Percentiles rank a stretch among this genome's conserved stretches.
Evolutionary conservation across 345 rosid species (phyloP).

Genomic region (Camelina hispida): DNA sequence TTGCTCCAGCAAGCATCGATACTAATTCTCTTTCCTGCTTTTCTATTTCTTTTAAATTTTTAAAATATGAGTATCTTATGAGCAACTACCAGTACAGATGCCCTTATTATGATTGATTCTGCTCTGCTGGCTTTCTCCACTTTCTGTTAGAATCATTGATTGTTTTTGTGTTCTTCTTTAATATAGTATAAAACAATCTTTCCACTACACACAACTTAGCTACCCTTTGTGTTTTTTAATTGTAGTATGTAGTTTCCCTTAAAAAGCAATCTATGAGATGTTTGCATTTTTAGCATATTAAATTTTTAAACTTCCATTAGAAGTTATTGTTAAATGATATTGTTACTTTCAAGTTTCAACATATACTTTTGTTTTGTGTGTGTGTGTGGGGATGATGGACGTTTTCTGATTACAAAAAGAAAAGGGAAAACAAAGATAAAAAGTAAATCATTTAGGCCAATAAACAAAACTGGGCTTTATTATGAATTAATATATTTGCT

Average conservation of each 20-base stretch:
- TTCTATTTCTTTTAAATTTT: too few relatives aligned
- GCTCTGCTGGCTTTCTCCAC: constrained; percentile 37
- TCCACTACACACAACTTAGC: constrained; percentile 5
- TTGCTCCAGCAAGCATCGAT: too few relatives aligned
- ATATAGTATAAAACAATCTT: background rate
- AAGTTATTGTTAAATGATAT: too few relatives aligned
- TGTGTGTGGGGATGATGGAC: too few relatives aligned
- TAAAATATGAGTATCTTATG: too few relatives aligned
- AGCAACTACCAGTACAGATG: too few relatives aligned
- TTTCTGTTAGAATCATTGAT: constrained; percentile 19
- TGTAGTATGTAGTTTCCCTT: background rate
- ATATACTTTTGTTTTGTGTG: too few relatives aligned
- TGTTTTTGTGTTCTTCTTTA: too few relatives aligned
- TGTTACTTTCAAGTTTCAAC: too few relatives aligned
- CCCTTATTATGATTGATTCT: background rate
- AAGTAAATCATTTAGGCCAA: background rate
- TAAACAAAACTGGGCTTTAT: background rate
- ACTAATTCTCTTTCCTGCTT: too few relatives aligned
- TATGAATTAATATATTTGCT: background rate
- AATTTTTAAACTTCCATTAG: too few relatives aligned
- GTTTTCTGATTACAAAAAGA: background rate
- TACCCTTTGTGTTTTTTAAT: background rate
- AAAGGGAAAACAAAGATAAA: too few relatives aligned
- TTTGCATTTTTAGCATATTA: background rate
- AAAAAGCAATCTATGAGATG: constrained; percentile 8